Evolutionary conservation across 2,329 filamentous ascomycete genomes (phyloP).

Genomic region (Venturia aucupariae): DNA sequence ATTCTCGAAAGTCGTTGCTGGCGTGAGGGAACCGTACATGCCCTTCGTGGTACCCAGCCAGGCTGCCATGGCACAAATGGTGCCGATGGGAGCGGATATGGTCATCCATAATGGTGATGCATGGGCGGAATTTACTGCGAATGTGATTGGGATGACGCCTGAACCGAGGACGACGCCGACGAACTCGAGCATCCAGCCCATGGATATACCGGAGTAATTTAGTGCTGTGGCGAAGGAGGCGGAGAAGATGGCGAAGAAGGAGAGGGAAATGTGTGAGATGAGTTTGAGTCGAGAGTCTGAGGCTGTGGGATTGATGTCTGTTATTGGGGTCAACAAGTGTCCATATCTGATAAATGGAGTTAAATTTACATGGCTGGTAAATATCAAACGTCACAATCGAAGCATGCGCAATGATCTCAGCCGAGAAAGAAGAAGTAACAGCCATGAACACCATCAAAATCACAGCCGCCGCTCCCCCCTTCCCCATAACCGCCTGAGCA

Average conservation of each 20-base stretch:
- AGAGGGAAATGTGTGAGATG: conserved; percentile 2
- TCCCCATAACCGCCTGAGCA: conserved; percentile 9
- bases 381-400: conserved; percentile 11
- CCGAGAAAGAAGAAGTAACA: conserved; percentile 8
- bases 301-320: conserved; percentile 8
- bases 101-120: conserved; percentile 6
- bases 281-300: conserved; percentile 4
- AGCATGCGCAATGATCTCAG: conserved; percentile 10
- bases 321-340: background rate
- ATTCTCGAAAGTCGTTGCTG: conserved; percentile 13
- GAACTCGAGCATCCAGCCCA: conserved; percentile 14
- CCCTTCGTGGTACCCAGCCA: conserved; percentile 13
- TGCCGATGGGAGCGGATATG: conserved; percentile 9
- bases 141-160: conserved; percentile 5
- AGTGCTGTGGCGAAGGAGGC: conserved; percentile 7
- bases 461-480: background rate
- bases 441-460: conserved; percentile 11
- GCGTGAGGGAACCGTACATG: conserved; percentile 9
- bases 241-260: conserved; percentile 9
- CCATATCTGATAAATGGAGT: too few relatives aligned
- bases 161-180: conserved; percentile 9
- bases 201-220: conserved; percentile 11
- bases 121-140: background rate
- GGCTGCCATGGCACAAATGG: conserved; percentile 7
- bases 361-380: conserved; percentile 7